phyloP scores from a whole-genome alignment of 768 basidiomycete species.

The Cystobasidiopsis lactophilus region DNA sequence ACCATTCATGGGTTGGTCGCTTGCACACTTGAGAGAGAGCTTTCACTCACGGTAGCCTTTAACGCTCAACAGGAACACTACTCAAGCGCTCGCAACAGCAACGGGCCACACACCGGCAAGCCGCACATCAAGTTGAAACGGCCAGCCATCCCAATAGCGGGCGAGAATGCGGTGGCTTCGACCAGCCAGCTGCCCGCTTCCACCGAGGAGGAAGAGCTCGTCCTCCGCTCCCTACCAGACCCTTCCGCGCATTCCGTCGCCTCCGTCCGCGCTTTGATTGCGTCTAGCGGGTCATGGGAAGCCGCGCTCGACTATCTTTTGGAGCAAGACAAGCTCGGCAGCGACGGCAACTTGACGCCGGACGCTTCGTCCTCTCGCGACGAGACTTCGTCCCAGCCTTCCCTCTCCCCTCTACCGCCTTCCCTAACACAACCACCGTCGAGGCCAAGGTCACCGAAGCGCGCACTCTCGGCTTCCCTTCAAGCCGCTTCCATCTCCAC shows the following conservation, averaged over 20 bases:
- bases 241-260: conserved; percentile 6
- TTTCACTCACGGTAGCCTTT: too few species aligned
- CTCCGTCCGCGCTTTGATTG: conserved; percentile 8
- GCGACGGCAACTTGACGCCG: neutral
- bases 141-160: neutral
- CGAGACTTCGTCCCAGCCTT: neutral
- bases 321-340: conserved; percentile 6
- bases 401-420: neutral
- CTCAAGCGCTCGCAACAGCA: conserved; percentile 69
- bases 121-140: conserved; percentile 13
- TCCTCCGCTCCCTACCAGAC: conserved; percentile 6
- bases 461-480: neutral
- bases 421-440: neutral
- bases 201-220: conserved; percentile 8
- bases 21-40: neutral
- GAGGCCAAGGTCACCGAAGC: neutral
- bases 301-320: conserved; percentile 1
- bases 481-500: neutral
- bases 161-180: neutral
- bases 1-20: conserved; percentile 43
- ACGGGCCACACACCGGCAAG: conserved; percentile 53
- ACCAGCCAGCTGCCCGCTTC: neutral
- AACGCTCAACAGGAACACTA: conserved; percentile 82
- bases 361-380: neutral
- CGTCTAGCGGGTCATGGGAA: conserved; percentile 5